These are phyloP conservation scores for Mucor sp. DNA, from an alignment of 371 early-diverging fungal species.

Conservation along the genomic window DNA sequence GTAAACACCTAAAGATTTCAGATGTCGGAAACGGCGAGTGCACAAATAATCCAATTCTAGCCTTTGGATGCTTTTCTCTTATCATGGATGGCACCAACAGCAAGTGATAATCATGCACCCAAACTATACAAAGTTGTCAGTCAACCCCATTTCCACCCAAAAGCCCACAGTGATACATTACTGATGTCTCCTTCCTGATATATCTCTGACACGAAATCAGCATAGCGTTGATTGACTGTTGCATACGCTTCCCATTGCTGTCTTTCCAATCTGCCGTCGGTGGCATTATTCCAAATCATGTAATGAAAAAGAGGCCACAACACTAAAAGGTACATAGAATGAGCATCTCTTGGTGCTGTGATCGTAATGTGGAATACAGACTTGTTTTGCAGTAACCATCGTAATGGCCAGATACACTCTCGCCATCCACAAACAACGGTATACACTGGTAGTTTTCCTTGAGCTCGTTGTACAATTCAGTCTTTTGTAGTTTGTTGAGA, in stretches of 20 bases:
- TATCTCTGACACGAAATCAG: slow-evolving; percentile 72
- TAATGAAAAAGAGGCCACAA: slow-evolving; percentile 99
- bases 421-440: slow-evolving; percentile 80
- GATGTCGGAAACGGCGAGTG: slow-evolving; percentile 98
- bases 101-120: slow-evolving; percentile 99
- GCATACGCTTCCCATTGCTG: slow-evolving; percentile 87
- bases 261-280: slow-evolving; percentile 66
- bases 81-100: slow-evolving; percentile 89
- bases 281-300: slow-evolving; percentile 86
- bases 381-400: slow-evolving; percentile 92
- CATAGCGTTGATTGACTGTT: slow-evolving; percentile 85
- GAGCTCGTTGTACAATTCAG: slow-evolving; percentile 40
- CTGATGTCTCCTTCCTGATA: slow-evolving; percentile 87
- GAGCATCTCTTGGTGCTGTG: too few species aligned
- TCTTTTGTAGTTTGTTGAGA: slow-evolving; percentile 13
- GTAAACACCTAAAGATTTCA: slow-evolving; percentile 92
- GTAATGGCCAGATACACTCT: slow-evolving; percentile 74
- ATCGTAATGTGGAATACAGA: slow-evolving; percentile 6
- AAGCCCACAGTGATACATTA: slow-evolving; percentile 28
- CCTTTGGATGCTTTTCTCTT: slow-evolving; percentile 73
- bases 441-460: slow-evolving; percentile 53
- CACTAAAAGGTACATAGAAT: slow-evolving; percentile 38
- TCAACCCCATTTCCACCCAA: background rate
- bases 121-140: slow-evolving; percentile 56
- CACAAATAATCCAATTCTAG: slow-evolving; percentile 94